Percentiles rank a stretch among this genome's conserved stretches.
phyloP scores from a whole-genome alignment of 371 early-diverging fungal species.

The Mortierella sp. region DNA sequence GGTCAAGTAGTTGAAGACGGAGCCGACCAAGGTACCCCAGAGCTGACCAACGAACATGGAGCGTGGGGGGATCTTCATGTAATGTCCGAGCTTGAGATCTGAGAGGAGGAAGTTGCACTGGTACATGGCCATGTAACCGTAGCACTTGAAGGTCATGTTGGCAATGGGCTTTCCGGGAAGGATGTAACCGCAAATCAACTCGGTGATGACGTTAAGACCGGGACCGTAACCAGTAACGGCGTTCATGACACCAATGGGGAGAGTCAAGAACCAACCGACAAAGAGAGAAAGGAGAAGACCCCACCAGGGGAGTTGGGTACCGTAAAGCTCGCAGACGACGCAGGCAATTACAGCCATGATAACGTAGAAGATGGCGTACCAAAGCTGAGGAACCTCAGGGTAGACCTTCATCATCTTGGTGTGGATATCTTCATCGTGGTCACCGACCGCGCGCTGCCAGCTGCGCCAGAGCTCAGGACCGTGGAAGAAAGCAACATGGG shows the following conservation, averaged over 20 bases:
- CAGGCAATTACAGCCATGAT: slow-evolving; percentile 71
- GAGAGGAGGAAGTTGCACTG: slow-evolving; percentile 63
- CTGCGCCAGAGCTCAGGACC: slow-evolving; percentile 60
- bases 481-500: slow-evolving; percentile 72
- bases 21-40: slow-evolving; percentile 72
- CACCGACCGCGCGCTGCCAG: slow-evolving; percentile 33
- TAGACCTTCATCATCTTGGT: slow-evolving; percentile 78
- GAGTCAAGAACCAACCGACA: slow-evolving; percentile 72
- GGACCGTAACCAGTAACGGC: slow-evolving; percentile 67
- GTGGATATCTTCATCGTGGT: slow-evolving; percentile 76
- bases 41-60: slow-evolving; percentile 72
- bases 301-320: slow-evolving; percentile 76
- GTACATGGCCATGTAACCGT: slow-evolving; percentile 60
- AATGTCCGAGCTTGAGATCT: slow-evolving; percentile 81
- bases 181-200: slow-evolving; percentile 72
- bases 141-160: slow-evolving; percentile 71
- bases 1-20: slow-evolving; percentile 69
- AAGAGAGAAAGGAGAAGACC: slow-evolving; percentile 76
- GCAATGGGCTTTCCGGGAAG: slow-evolving; percentile 77
- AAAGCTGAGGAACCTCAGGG: slow-evolving; percentile 78
- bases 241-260: slow-evolving; percentile 85
- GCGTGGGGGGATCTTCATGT: slow-evolving; percentile 84
- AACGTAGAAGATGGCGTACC: slow-evolving; percentile 78
- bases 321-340: slow-evolving; percentile 68
- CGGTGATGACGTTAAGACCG: slow-evolving; percentile 77